Evolutionary conservation across 2,329 filamentous ascomycete genomes (phyloP).

Genomic region (Metarhizium brunneum): DNA sequence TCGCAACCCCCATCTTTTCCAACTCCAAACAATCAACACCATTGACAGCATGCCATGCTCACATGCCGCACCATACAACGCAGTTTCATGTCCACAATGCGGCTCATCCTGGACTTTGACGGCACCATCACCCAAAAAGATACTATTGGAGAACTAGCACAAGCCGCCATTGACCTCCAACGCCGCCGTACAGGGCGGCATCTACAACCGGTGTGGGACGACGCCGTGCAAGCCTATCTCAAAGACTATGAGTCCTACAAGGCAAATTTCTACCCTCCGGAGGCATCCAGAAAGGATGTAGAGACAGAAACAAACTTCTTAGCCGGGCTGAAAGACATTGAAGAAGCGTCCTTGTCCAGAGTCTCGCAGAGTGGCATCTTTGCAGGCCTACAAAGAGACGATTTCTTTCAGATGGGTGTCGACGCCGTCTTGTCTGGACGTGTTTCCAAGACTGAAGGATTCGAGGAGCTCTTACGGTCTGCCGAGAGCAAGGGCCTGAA

Average conservation of each 20-base stretch:
- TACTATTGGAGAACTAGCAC: constrained; percentile 39
- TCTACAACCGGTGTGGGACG: constrained; percentile 32
- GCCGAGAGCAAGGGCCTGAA: constrained; percentile 23
- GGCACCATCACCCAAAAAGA: constrained; percentile 47
- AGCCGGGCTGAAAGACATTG: constrained; percentile 31
- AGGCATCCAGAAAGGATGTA: constrained; percentile 22
- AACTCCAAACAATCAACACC: not conserved
- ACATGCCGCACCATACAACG: not conserved
- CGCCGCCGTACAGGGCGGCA: constrained; percentile 16
- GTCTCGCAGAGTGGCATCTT: constrained; percentile 37
- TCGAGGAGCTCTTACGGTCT: constrained; percentile 21
- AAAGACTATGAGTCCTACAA: constrained; percentile 31
- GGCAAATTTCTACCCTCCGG: constrained; percentile 21
- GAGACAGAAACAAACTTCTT: constrained; percentile 34
- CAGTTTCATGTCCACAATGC: constrained; percentile 19
- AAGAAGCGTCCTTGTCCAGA: constrained; percentile 35
- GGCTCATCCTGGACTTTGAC: constrained; percentile 49
- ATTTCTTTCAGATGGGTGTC: constrained; percentile 28
- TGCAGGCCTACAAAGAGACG: constrained; percentile 21
- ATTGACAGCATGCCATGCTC: not conserved
- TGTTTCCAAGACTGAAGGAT: constrained; percentile 30
- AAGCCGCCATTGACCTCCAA: constrained; percentile 30
- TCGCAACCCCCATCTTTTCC: not conserved
- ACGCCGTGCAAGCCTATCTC: constrained; percentile 35
- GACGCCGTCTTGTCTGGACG: constrained; percentile 23